phyloP scores from a whole-genome alignment of 106 monocot species.

The Chionographis japonica region DNA sequence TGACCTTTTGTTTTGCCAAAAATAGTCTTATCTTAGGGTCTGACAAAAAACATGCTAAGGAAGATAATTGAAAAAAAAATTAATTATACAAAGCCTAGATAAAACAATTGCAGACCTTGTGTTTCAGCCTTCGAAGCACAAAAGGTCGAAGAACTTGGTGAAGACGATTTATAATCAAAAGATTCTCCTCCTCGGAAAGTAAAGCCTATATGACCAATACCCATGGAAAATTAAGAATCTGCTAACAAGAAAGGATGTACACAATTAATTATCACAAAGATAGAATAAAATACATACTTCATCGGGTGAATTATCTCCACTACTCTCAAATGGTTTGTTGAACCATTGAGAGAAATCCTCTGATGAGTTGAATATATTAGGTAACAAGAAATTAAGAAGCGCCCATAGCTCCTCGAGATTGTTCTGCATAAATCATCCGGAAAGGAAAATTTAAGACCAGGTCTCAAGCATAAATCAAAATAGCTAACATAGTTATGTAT shows the following conservation, averaged over 20 bases:
- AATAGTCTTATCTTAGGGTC: too few species aligned
- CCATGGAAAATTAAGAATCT: background rate
- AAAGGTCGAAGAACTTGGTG: constrained; percentile 99
- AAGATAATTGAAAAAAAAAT: background rate
- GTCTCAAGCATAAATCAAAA: too few species aligned
- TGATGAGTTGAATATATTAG: constrained; percentile 92
- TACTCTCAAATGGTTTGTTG: constrained; percentile 95
- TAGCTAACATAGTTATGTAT: too few species aligned
- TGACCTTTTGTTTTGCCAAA: too few species aligned
- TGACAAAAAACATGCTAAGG: too few species aligned
- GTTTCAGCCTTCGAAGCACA: constrained; percentile 96
- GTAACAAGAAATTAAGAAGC: constrained; percentile 91
- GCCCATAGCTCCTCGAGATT: constrained; percentile 99
- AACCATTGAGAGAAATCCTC: constrained; percentile 99
- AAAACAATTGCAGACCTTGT: constrained; percentile 58
- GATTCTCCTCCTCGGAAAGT: constrained; percentile 97
- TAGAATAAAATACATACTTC: constrained; percentile 50
- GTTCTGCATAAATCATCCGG: constrained; percentile 43
- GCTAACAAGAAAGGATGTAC: background rate
- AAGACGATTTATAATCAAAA: constrained; percentile 96
- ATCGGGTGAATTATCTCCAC: constrained; percentile 76
- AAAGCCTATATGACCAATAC: constrained; percentile 49
- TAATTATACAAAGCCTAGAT: background rate
- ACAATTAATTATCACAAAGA: background rate
- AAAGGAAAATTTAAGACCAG: background rate